phyloP scores from a whole-genome alignment of 805 yeast species.

The Wickerhamomyces ciferrii region DNA sequence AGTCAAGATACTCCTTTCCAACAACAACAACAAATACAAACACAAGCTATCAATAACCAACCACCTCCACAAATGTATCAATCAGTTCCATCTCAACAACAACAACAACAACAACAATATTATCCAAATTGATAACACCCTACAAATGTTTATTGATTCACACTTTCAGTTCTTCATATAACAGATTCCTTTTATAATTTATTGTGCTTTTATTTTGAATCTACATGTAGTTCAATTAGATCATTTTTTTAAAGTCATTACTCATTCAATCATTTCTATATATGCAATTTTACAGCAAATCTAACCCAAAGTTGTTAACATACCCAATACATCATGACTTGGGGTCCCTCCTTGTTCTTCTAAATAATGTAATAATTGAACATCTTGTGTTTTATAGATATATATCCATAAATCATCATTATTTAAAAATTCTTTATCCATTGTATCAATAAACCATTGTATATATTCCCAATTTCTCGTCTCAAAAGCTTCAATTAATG shows the following conservation, averaged over 20 bases:
- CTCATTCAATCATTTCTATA: not conserved
- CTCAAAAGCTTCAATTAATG: conserved; percentile 14
- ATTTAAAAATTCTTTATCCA: conserved; percentile 4
- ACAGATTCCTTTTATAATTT: not conserved
- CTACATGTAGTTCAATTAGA: not conserved
- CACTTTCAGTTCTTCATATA: not conserved
- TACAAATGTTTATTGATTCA: not conserved
- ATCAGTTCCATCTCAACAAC: not conserved
- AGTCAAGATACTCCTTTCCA: not conserved
- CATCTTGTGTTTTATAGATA: conserved; percentile 5
- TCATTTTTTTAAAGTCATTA: no score
- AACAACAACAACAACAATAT: conserved; percentile 7
- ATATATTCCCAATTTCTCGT: conserved; percentile 5
- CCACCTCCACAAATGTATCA: conserved; percentile 7
- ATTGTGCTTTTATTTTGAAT: not conserved
- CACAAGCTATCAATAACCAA: conserved; percentile 1
- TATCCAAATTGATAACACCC: conserved; percentile 7
- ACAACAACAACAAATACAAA: conserved; percentile 1
- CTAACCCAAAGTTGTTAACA: not conserved
- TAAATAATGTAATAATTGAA: conserved; percentile 7
- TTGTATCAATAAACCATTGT: conserved; percentile 13
- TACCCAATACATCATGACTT: conserved; percentile 11
- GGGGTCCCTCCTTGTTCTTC: conserved; percentile 18
- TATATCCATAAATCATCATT: conserved; percentile 17
- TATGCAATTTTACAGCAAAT: no score